These are phyloP conservation scores for Fusarium transvaalense DNA, from an alignment of 2,329 filamentous ascomycete genomes.

Conservation along the genomic window DNA sequence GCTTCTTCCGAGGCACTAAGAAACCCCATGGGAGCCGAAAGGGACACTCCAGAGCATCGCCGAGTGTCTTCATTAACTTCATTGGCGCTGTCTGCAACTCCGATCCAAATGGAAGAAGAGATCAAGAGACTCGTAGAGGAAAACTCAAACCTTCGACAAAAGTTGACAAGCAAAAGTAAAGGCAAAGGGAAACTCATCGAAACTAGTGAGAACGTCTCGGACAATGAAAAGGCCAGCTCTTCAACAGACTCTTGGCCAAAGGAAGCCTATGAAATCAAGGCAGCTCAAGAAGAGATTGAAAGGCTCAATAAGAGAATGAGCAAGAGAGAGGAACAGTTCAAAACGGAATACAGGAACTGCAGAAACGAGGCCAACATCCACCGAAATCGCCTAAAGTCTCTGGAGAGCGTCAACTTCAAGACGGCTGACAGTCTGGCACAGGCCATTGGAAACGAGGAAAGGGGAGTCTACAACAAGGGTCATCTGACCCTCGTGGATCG, in stretches of 20 bases:
- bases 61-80: neutral
- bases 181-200: neutral
- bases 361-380: neutral
- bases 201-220: neutral
- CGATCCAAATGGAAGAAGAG: neutral
- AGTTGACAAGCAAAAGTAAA: neutral
- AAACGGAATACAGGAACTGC: neutral
- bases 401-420: neutral
- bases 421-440: slow-evolving; percentile 14
- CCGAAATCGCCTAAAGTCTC: neutral
- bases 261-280: too few relatives aligned
- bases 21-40: neutral
- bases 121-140: neutral
- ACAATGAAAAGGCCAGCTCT: neutral
- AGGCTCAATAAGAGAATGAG: neutral
- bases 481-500: slow-evolving; percentile 18
- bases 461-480: neutral
- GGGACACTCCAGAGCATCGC: neutral
- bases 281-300: neutral
- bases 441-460: neutral
- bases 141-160: neutral
- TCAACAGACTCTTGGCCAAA: neutral
- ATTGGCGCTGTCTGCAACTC: neutral
- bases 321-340: neutral
- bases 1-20: neutral